These are phyloP conservation scores for Sechiopsis laciniata DNA, from an alignment of 306 rosid genomes.

Conservation along the genomic window DNA sequence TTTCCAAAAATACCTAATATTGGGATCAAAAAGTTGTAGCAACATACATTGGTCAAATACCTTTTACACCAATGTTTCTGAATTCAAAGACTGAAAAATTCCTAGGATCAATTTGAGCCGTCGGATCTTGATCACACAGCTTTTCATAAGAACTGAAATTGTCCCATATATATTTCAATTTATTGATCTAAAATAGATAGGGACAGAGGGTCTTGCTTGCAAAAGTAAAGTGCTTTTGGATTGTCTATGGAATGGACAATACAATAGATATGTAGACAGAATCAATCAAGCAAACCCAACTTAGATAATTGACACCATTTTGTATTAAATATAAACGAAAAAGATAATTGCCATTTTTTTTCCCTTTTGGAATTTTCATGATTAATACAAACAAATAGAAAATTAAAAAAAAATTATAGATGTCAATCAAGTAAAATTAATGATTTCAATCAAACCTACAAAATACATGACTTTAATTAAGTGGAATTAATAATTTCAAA, in stretches of 20 bases:
- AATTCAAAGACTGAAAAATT: neutral
- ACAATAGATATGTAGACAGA: slow-evolving; percentile 48
- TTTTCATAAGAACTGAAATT: neutral
- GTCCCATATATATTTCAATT: neutral
- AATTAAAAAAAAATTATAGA: no score
- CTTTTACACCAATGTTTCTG: neutral
- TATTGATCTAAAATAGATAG: neutral
- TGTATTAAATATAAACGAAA: neutral
- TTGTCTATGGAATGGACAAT: slow-evolving; percentile 41
- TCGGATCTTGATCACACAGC: neutral
- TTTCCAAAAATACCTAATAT: no score
- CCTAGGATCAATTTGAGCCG: neutral
- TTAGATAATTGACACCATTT: slow-evolving; percentile 16
- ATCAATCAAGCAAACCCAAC: slow-evolving; percentile 51
- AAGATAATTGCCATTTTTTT: no score
- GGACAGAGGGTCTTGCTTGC: slow-evolving; percentile 21
- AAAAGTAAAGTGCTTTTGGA: slow-evolving; percentile 52
- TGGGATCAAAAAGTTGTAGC: neutral
- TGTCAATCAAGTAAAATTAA: no score
- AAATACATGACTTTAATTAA: no score
- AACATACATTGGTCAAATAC: slow-evolving; percentile 2
- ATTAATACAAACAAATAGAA: no score
- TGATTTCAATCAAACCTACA: no score
- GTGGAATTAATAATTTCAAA: no score
- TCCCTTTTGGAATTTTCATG: no score